Evolutionary conservation across 202 grass and related monocot species (phyloP).

Genomic region (Schoenoplectus tabernaemontani): DNA sequence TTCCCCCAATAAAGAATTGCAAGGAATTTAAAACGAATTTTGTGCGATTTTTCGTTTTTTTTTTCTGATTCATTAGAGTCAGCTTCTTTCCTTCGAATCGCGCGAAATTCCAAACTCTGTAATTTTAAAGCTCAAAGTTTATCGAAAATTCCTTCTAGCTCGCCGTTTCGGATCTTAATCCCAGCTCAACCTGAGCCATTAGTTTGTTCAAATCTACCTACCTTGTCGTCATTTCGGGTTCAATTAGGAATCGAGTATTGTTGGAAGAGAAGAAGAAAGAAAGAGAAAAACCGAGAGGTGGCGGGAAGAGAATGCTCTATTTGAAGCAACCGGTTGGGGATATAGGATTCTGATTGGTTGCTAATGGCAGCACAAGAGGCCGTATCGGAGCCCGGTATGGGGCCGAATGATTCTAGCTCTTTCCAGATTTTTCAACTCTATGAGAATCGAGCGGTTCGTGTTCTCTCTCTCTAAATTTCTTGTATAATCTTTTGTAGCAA

Average conservation of each 20-base stretch:
- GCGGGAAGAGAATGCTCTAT: slow-evolving; percentile 53
- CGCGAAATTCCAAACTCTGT: not conserved
- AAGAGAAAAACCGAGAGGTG: not conserved
- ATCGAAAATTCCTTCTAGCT: slow-evolving; percentile 6
- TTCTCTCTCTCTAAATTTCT: slow-evolving; percentile 20
- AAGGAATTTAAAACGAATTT: slow-evolving; percentile 21
- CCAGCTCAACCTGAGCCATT: slow-evolving; percentile 4
- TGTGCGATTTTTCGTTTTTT: slow-evolving; percentile 5
- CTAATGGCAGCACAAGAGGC: slow-evolving; percentile 25
- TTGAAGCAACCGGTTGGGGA: slow-evolving; percentile 51
- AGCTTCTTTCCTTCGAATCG: not conserved
- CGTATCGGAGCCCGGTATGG: slow-evolving; percentile 25
- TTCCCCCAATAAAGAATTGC: not conserved
- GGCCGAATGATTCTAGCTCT: slow-evolving; percentile 21
- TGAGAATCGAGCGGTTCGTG: slow-evolving; percentile 57
- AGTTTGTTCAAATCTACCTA: not conserved
- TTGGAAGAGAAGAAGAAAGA: slow-evolving; percentile 19
- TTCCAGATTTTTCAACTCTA: slow-evolving; percentile 70
- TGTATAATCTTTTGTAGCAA: not conserved
- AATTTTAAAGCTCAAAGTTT: slow-evolving; percentile 5
- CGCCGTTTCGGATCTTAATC: slow-evolving; percentile 14
- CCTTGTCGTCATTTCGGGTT: slow-evolving; percentile 1
- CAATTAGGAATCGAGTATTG: not conserved
- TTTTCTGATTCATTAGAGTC: not conserved
- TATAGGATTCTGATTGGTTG: slow-evolving; percentile 38